Base-by-base conservation (phyloP, 2,329 filamentous ascomycete species). In the Anisogramma anomala region DNA sequence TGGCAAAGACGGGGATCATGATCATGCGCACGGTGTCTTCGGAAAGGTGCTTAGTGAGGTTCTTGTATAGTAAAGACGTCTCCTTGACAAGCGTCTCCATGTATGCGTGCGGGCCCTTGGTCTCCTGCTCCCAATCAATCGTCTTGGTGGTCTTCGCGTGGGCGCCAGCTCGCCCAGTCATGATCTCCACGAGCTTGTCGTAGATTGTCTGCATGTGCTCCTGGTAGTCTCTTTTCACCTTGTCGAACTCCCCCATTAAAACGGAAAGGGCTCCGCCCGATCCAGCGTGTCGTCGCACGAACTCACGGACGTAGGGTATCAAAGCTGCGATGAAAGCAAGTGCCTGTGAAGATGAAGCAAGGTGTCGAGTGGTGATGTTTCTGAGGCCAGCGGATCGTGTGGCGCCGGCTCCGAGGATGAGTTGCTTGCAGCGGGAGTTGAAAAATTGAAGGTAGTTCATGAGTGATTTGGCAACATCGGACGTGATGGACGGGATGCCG, bases 351-450 rank as follows among this genome's bases (percentile, higher is more conserved):
- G 91, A 88, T 14, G 96, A 76, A 0, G 91, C 88, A 2, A 98
- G 73, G 61, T 98, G 89, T 53, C 91, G 91, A 0, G 91, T 94
- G 0, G 85, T 94, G 58, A 98, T 98, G 55, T 95, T 95, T 58
- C 87, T 94, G 15, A 98, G 68, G 0, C 89, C 89, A 1, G 88
- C 91, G 18, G 83, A 87, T 26, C 78, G 72, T 4, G 85, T 95
- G 3, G 91, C 91, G 4, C 91, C 91, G 1, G 91, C 91, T 1
- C 91, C 91, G 6, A 98, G 77, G 49, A 98, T 95, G 43, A 98
- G 74, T 58, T 98, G 91, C n/a, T 84, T 93, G 43, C 88, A 88
- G 15, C 91, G 82, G 2, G 87, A 95, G 60, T 98, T 95, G 70
- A 96, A 98, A 3, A 94, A 71, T 50, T 91, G 84, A 11, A 96